Evolutionary conservation across 352 stramenopile species (phyloP), one percentile per base, ranked within the genome.

Genomic region (Phytophthora sojae): DNA sequence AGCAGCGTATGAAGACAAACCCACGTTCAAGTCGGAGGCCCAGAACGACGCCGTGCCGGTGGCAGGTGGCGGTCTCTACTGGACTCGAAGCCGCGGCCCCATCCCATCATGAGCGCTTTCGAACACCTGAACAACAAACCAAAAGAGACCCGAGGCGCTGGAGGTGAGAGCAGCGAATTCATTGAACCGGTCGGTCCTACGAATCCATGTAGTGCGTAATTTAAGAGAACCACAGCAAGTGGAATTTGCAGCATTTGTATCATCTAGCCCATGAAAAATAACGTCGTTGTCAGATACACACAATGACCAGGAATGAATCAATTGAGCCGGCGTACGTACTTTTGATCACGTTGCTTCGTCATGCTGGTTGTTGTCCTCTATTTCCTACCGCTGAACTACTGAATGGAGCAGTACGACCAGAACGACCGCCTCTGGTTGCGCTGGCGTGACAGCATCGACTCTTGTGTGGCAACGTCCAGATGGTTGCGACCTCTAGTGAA

Each of bases 401-500:
- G 81, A 61, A 89, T 81, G 64, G 68, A 69, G 58, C 79, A 87
- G 53, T 75, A 75, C 66, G 74, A 85, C 78, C 76, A 83, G 11
- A 79, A 63, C 12, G 79, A 79, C 29, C 64, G 67, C 17, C 64
- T 71, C 32, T 73, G 66, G 6, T 77, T 79, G 58, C 67, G 71
- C 23, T 79, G 67, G 17, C 71, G 75, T 23, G 63, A 55, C 35
- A 79, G 60, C 58, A 81, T 76, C 35, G 83, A 80, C 35, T 91
- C 84, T 26, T 80, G 69, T 39, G 80, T 81, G 32, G 83, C 76
- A 17, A 90, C 82, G 63, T 93, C 86, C 67, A 96, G 66, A 65
- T 96, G 89, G 64, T 93, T 80, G 44, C 85, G 77, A 11, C 89
- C 89, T 70, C 89, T 89, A 51, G 85, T 83, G 67, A 96, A 96